Conservation (phyloP, 2,329 filamentous ascomycete genomes). For the Fusarium veterinarium region DNA sequence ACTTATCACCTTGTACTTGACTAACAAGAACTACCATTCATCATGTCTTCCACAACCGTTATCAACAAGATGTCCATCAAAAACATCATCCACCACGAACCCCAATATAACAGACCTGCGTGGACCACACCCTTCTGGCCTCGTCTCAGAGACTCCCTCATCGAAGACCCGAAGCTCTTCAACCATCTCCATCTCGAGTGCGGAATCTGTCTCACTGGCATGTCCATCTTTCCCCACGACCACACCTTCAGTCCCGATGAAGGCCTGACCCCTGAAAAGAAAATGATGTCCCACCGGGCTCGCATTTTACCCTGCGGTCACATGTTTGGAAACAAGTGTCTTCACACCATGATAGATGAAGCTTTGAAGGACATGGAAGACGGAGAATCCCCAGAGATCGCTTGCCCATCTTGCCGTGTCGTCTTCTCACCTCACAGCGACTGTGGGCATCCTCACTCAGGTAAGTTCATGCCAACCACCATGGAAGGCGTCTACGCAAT, state of each 20-base stretch:
- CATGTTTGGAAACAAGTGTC: constrained; percentile 32
- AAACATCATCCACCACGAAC: constrained; percentile 3
- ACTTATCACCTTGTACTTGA: background rate
- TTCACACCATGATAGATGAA: background rate
- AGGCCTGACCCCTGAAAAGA: background rate
- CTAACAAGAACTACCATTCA: background rate
- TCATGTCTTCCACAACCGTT: background rate
- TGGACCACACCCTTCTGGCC: constrained; percentile 12
- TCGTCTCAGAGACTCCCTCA: constrained; percentile 15
- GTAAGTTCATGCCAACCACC: constrained; percentile 13
- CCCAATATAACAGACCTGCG: accelerated
- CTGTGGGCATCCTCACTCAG: constrained; percentile 1
- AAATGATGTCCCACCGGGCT: constrained; percentile 10
- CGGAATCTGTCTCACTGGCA: constrained; percentile 16
- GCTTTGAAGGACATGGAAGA: accelerated
- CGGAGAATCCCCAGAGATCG: background rate
- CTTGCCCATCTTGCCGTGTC: constrained; percentile 15
- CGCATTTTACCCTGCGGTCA: constrained; percentile 32
- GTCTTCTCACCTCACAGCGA: background rate
- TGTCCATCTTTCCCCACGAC: constrained; percentile 24
- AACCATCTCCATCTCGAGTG: constrained; percentile 10
- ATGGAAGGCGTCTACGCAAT: background rate
- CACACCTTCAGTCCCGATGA: background rate
- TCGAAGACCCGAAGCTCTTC: background rate
- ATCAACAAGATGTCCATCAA: constrained; percentile 1